Evolutionary conservation across 1,284 basidiomycete genomes (phyloP).

Genomic region (Bondarzewia mesenterica): DNA sequence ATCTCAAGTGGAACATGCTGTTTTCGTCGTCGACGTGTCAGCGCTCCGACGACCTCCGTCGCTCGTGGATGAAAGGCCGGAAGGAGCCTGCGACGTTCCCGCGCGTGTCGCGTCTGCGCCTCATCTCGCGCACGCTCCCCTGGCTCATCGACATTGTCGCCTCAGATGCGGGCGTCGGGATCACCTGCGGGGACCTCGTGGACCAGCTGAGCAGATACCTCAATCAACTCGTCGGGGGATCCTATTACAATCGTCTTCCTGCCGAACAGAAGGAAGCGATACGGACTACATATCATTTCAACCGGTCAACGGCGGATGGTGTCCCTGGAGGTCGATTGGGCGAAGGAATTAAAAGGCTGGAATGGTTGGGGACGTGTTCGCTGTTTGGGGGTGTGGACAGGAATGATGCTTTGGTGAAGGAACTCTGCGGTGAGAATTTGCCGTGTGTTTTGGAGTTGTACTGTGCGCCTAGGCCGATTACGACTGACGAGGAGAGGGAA

Average conservation of each 20-base stretch:
- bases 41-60: slow-evolving; percentile 49
- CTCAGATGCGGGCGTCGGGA: slow-evolving; percentile 38
- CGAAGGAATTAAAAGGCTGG: slow-evolving; percentile 50
- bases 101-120: slow-evolving; percentile 42
- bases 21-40: slow-evolving; percentile 53
- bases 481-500: slow-evolving; percentile 41
- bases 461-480: slow-evolving; percentile 38
- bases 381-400: slow-evolving; percentile 53
- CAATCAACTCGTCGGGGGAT: slow-evolving; percentile 37
- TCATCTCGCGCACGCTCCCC: slow-evolving; percentile 46
- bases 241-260: slow-evolving; percentile 40
- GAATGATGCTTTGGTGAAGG: slow-evolving; percentile 32
- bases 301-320: slow-evolving; percentile 51
- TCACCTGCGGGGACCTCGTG: slow-evolving; percentile 68
- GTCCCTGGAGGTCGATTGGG: slow-evolving; percentile 62
- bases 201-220: slow-evolving; percentile 46
- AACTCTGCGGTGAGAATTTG: slow-evolving; percentile 35
- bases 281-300: slow-evolving; percentile 46
- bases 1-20: slow-evolving; percentile 70
- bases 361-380: slow-evolving; percentile 49
- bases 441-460: slow-evolving; percentile 56
- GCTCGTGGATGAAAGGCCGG: slow-evolving; percentile 65
- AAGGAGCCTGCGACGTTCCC: slow-evolving; percentile 70
- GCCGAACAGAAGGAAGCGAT: slow-evolving; percentile 29
- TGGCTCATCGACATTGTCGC: slow-evolving; percentile 56